phyloP scores from a whole-genome alignment of 164 flowering plant species.

The Santalum album region DNA sequence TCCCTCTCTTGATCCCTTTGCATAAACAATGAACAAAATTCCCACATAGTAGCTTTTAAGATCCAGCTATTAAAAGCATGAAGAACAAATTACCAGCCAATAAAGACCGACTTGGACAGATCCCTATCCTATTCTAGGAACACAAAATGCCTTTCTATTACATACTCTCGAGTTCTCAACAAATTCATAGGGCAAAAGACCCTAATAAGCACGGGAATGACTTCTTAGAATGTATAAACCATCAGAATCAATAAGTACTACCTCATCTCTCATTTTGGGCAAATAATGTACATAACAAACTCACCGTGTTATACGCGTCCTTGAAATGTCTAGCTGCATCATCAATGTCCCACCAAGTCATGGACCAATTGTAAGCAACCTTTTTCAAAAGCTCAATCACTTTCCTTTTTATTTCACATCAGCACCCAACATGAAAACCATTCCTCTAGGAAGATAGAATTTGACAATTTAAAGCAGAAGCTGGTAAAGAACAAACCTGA shows the following conservation, averaged over 20 bases:
- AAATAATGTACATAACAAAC: constrained; percentile 7
- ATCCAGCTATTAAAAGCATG: background rate
- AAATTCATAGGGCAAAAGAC: constrained; percentile 81
- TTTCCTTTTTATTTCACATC: background rate
- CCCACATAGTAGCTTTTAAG: background rate
- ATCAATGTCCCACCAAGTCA: constrained; percentile 97
- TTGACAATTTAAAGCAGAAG: background rate
- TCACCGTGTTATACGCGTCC: constrained; percentile 87
- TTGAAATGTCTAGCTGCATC: constrained; percentile 98
- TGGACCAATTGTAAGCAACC: constrained; percentile 98
- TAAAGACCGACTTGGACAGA: constrained; percentile 17
- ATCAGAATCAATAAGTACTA: background rate
- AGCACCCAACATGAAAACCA: background rate
- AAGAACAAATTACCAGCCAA: background rate
- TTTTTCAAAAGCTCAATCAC: constrained; percentile 27
- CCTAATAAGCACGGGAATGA: constrained; percentile 29
- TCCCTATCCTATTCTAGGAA: constrained; percentile 99
- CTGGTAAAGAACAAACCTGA: constrained; percentile 43
- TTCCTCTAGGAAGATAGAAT: background rate
- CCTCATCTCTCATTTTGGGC: background rate
- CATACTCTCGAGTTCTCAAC: constrained; percentile 95
- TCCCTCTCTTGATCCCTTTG: constrained; percentile 87
- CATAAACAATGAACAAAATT: background rate
- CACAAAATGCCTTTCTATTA: constrained; percentile 97
- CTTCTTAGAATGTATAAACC: constrained; percentile 1